These are phyloP conservation scores for Hebeloma cylindrosporum DNA, from an alignment of 768 basidiomycete species.

Conservation along the genomic window DNA sequence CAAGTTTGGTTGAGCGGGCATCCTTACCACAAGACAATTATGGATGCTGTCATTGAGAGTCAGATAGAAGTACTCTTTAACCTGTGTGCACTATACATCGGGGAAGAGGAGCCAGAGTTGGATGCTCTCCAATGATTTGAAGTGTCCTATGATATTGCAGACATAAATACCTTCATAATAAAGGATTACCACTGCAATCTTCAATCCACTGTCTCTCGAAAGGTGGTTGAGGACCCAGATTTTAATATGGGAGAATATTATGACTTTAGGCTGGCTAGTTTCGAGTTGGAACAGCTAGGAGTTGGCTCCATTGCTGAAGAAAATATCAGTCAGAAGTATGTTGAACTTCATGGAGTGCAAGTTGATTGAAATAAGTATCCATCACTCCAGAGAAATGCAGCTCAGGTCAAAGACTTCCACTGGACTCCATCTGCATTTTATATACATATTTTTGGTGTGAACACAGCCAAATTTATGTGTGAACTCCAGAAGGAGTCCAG, in stretches of 20 bases:
- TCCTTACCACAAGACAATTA: too few relatives aligned
- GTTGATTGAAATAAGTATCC: slow-evolving; percentile 16
- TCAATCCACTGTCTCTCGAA: not conserved
- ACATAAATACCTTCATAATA: not conserved
- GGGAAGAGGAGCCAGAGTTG: too few relatives aligned
- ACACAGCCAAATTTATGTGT: too few relatives aligned
- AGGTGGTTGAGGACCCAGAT: slow-evolving; percentile 2
- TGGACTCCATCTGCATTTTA: slow-evolving; percentile 29
- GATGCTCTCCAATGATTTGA: too few relatives aligned
- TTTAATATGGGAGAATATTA: slow-evolving; percentile 10
- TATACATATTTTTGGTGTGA: too few relatives aligned
- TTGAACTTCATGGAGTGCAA: slow-evolving; percentile 13
- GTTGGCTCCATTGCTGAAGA: not conserved
- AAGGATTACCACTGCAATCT: not conserved
- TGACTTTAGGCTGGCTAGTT: not conserved
- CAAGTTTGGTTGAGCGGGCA: too few relatives aligned
- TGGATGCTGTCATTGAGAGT: too few relatives aligned
- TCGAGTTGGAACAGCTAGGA: not conserved
- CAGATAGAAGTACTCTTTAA: too few relatives aligned
- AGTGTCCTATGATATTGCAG: too few relatives aligned
- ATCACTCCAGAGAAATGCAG: slow-evolving; percentile 26
- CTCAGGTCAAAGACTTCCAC: slow-evolving; percentile 16
- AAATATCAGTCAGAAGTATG: not conserved
- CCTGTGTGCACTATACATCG: too few relatives aligned
- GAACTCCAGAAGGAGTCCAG: too few relatives aligned